Base-by-base conservation (phyloP, 805 yeast genomes). In the Metschnikowia rubicola region DNA sequence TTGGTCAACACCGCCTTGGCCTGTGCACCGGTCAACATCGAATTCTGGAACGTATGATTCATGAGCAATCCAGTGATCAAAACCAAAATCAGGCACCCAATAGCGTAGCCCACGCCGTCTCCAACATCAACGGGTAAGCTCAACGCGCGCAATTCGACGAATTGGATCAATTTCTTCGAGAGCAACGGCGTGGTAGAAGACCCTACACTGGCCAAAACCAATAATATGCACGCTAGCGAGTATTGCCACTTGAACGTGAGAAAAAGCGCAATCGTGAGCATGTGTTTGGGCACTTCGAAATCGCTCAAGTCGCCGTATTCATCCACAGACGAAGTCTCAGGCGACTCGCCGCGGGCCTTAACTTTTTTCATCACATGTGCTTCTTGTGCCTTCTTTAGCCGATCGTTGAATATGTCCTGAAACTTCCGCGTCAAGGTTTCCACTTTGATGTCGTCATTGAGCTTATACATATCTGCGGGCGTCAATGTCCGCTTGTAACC, bases 401-500 rank as follows among this genome's bases (percentile, higher is more conserved):
- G 38, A 13, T 32, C 34, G 29, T 38, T 19, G 21, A 48, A 48
- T 6, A 36, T 30, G 15, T 26, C 28, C 15, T 46, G 43, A 48
- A 71, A 72, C 13, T 36, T 47, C 8, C 43, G 51, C 3, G 71
- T 59, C 70, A 70, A 61, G 10, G 49, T 40, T 35, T 67, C 63
- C 21, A 71, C 70, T 43, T 66, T 64, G 35, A 67, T 54, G 34
- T 67, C 66, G 31, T 69, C 71, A 13, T 65, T 57, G 34, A 72
- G 59, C 17, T 47, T 53, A 53, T 52, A 86, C 53, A 86, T 60
- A 64, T 87, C 94, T 40, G 78, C 75, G 2, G 85, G 81, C 37
- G 77, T 78, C 38, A 87, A 65, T 0, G 91, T 84, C 58, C 94
- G 73, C 62, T 80, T 83, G 63, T 86, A 86, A 7, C 95, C 94